These are phyloP conservation scores for Cladochytrium tenue DNA, from an alignment of 371 early-diverging fungal species.

Conservation along the genomic window DNA sequence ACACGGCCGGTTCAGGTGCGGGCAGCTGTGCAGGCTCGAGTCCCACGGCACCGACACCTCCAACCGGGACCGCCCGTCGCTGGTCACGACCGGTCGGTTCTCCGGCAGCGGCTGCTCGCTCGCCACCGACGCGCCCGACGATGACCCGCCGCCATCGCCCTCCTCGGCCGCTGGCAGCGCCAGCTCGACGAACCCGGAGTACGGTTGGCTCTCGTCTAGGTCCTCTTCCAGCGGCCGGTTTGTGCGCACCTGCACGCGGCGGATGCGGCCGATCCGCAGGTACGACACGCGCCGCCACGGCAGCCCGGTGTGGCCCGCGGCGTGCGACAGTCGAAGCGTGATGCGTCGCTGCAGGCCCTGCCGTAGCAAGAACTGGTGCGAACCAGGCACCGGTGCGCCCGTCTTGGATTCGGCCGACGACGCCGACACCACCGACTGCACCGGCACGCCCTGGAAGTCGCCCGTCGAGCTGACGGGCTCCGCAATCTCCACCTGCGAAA, in stretches of 20 bases:
- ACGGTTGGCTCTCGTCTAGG: neutral
- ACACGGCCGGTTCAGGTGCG: slow-evolving; percentile 72
- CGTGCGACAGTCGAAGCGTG: slow-evolving; percentile 68
- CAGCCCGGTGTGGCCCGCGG: slow-evolving; percentile 69
- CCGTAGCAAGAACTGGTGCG: slow-evolving; percentile 71
- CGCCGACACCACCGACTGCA: slow-evolving; percentile 42
- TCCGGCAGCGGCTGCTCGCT: too few species aligned
- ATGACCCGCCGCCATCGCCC: neutral
- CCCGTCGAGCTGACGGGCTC: slow-evolving; percentile 55
- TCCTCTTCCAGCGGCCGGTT: slow-evolving; percentile 23
- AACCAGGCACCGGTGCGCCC: slow-evolving; percentile 3
- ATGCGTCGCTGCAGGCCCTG: slow-evolving; percentile 87
- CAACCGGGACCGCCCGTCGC: slow-evolving; percentile 28
- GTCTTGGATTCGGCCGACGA: slow-evolving; percentile 12
- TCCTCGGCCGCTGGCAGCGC: slow-evolving; percentile 8
- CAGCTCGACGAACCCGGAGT: neutral
- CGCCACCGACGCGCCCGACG: neutral
- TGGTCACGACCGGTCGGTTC: neutral
- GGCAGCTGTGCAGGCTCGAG: slow-evolving; percentile 74
- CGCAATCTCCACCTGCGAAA: slow-evolving; percentile 30
- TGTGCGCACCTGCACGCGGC: slow-evolving; percentile 43
- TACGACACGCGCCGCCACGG: slow-evolving; percentile 59
- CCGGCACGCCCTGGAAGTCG: slow-evolving; percentile 71
- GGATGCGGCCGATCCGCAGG: slow-evolving; percentile 67
- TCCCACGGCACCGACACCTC: slow-evolving; percentile 77